Base-by-base conservation (phyloP, 2,329 filamentous ascomycete species). In the Aspergillus piperis region DNA sequence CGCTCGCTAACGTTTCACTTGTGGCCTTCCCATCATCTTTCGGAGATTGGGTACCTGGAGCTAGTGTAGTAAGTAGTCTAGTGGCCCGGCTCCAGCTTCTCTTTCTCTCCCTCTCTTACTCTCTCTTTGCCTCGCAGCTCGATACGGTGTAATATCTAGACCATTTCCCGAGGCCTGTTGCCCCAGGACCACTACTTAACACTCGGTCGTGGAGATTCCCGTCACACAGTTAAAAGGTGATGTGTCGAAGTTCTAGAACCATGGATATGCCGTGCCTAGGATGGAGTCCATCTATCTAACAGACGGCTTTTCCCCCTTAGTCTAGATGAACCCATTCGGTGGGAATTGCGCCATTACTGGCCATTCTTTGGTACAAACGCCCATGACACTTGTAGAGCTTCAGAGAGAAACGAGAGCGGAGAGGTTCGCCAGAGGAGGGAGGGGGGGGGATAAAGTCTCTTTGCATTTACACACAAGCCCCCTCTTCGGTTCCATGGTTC, bases 1-100 rank as follows among this genome's bases (percentile, higher is more conserved):
- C 60, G 57, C 58, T 38, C 57, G 51, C 63, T 64, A 64, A 57
- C 50, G 66, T 68, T 68, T 68, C 66, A 68, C 50, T 53, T 65
- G 59, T 5, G 53, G n/a, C 53, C 53, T 13, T 44, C 41, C 50
- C 39, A 42, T 44, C 53, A 32, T 36, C 53, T 44, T 21, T 17
- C 53, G 25, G 39, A 55, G 53, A 55, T 55, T 55, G 53, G 53
- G 41, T 55, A 15, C 27, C 41, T n/a, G 53, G 11, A 36, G 32
- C 11, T 36, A 36, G 32, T 36, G 4, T 13, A 36, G 10, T 36
- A 13, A 36, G 32, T 36, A 13, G 32, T 36, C 32, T 36, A 36
- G 32, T 36, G 11, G 32, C 32, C 32, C 32, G 32, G 32, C 32
- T 36, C 32, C 32, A 36, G 32, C 32, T 36, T 36, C 32, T 36